Percentiles rank a stretch among this genome's conserved stretches.
Conservation (phyloP, 345 rosid species). For the Acer negundo region DNA sequence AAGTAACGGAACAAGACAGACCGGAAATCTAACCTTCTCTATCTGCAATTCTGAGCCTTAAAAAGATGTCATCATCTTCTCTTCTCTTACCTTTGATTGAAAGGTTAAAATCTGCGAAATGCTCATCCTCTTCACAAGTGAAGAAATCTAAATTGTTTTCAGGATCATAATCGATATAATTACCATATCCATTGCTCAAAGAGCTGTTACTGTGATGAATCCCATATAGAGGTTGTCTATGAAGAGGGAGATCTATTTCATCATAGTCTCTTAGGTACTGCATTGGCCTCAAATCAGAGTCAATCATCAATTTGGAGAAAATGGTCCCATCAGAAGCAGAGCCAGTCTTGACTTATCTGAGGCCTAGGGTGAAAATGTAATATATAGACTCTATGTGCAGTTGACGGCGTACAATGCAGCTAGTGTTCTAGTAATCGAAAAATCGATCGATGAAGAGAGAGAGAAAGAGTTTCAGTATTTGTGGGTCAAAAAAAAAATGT, state of each 20-base stretch:
- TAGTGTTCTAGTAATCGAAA: no score
- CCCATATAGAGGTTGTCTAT: conserved; percentile 50
- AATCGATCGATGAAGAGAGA: no score
- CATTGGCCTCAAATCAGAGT: conserved; percentile 38
- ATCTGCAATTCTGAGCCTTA: conserved; percentile 83
- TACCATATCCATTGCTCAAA: conserved; percentile 33
- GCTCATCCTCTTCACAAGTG: conserved; percentile 59
- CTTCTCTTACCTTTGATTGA: conserved; percentile 75
- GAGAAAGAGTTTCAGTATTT: no score
- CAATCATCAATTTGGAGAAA: conserved; percentile 65
- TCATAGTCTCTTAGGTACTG: conserved; percentile 48
- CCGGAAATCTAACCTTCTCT: conserved; percentile 60
- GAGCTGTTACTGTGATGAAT: conserved; percentile 28
- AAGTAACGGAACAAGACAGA: background rate
- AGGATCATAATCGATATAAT: conserved; percentile 31
- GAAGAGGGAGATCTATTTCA: conserved; percentile 37
- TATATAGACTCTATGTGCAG: no score
- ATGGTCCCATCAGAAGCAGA: no score
- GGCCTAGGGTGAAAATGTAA: no score
- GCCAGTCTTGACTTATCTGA: no score
- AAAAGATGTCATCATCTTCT: conserved; percentile 72
- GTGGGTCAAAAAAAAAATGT: no score
- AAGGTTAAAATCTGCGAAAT: conserved; percentile 50
- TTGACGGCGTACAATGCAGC: no score
- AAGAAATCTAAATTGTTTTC: conserved; percentile 49